Evolutionary conservation across 2,329 filamentous ascomycete species (phyloP), one percentile per base, ranked within the genome.

Genomic region (Penicillium brasilianum): DNA sequence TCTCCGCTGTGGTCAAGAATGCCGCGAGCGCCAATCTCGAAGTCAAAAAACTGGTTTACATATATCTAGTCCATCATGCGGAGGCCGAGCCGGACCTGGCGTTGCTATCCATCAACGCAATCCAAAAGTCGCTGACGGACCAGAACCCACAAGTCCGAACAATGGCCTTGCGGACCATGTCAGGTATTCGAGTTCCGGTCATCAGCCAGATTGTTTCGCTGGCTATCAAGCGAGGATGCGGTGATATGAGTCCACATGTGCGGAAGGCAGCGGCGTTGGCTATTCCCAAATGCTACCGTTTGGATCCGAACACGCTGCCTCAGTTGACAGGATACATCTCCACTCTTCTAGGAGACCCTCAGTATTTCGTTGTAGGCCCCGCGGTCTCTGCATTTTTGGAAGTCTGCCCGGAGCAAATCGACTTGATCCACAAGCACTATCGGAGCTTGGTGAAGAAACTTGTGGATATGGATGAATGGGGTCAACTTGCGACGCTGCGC

Each of bases 381-480:
- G 95, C 95, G 0, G 92, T 98, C 3, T 87, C 89, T 39, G 91
- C 95, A 0, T 97, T 96, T 71, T 78, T 96, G 76, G 92, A 97
- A 66, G 83, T 98, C 30, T 98, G 94, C 67, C 93, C 95, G 0
- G 90, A 96, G 16, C 84, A 90, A 57, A 84, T 97, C 65, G 93
- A 97, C 74, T 80, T 99, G 61, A 88, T 99, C 68, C 95, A 99
- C 77, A 88, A 90, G 66, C 90, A 97, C 74, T 99, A 98, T 78
- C 87, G 92, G 54, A 84, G 86, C 37, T 81, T 99, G 64, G 88
- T 96, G 64, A 91, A 88, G 76, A 97, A 97, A 81, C 81, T 98
- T 55, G 92, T 97, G 25, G 95, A 99, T 74, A 99, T 99, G 95
- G 95, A 99, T 72, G 95, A 99, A 78, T 99, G 95, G 95, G 91